These are phyloP conservation scores for Botrytis tulipae DNA, from an alignment of 2,329 filamentous ascomycete genomes.

Conservation along the genomic window DNA sequence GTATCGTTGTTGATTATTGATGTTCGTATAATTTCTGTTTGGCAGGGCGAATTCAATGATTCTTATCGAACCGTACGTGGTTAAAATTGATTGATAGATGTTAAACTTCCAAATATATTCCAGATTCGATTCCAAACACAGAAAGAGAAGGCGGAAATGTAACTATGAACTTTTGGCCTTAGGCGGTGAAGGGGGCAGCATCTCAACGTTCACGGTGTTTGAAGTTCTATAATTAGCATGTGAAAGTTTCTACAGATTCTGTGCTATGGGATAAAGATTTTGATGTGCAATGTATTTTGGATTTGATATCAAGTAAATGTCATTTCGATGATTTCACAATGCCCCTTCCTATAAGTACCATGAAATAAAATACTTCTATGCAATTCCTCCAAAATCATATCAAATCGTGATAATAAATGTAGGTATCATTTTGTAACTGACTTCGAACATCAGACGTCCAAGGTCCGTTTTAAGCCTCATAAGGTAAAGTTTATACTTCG, in stretches of 20 bases:
- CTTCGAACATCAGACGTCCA: not conserved
- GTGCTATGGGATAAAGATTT: not conserved
- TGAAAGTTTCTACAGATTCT: not conserved
- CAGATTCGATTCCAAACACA: not conserved
- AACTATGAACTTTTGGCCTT: slow-evolving; percentile 8
- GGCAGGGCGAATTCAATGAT: not conserved
- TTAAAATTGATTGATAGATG: not conserved
- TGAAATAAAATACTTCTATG: not conserved
- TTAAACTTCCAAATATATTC: not conserved
- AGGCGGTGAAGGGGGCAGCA: not conserved
- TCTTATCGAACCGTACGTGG: not conserved
- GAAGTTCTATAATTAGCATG: slow-evolving; percentile 11
- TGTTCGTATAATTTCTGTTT: not conserved
- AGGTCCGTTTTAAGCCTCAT: not conserved
- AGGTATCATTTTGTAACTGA: not conserved
- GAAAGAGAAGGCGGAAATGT: not conserved
- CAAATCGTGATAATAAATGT: not conserved
- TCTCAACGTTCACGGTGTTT: slow-evolving; percentile 1
- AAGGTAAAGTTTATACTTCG: not conserved
- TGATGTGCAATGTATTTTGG: not conserved
- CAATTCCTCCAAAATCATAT: not conserved
- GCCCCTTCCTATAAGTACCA: not conserved
- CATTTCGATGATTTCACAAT: not conserved
- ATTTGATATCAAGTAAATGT: not conserved
- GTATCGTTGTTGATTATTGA: not conserved